Evolutionary conservation across 768 basidiomycete species (phyloP), one percentile per base, ranked within the genome.

Genomic region (Suillus bovinus): DNA sequence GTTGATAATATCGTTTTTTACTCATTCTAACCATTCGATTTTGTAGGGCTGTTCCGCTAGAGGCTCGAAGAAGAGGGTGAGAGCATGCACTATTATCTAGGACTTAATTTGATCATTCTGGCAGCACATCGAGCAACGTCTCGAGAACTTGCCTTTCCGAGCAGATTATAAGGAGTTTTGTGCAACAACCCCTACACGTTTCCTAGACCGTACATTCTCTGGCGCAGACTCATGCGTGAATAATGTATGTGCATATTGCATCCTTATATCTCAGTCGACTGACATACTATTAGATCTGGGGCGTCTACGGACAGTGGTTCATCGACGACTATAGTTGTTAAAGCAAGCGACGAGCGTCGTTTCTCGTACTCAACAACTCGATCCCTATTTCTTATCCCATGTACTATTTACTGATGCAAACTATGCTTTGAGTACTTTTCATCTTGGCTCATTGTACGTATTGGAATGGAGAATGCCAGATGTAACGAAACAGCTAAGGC

Each of bases 111-210:
- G 36, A 71, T 47, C 6, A 14, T 50, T 20, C 16, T 17, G 24
- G n/a, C 39, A 77, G 76, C 63, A 64, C 34, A 62, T 72, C 39
- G 68, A 71, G 16, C 68, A 72, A 7, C 68, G 67, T 24, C 58
- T 78, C 6, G 62, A 64, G 55, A 68, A 73, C 41, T 59, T 77
- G 14, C 74, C 69, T 0, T 7, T 55, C 9, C 62, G 66, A 7
- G 60, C 64, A 22, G 66, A 76, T n/a, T 77, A 74, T 76, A 63
- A 53, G 16, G 68, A 72, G 17, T 76, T 78, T 60, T 77, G 75
- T 56, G 73, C 74, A 1, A 74, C 76, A 2, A 78, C 76, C 0
- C 76, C 76, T 1, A 58, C 61, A 13, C n/a, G 29, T n/a, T 72
- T 76, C 53, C 46, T 61, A 16, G 39, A 66, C 0, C 47, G 65